Evolutionary conservation across 1,139 yeast genomes (phyloP), one percentile per base, ranked within the genome.

Genomic region (Waltiozyma sp.): DNA sequence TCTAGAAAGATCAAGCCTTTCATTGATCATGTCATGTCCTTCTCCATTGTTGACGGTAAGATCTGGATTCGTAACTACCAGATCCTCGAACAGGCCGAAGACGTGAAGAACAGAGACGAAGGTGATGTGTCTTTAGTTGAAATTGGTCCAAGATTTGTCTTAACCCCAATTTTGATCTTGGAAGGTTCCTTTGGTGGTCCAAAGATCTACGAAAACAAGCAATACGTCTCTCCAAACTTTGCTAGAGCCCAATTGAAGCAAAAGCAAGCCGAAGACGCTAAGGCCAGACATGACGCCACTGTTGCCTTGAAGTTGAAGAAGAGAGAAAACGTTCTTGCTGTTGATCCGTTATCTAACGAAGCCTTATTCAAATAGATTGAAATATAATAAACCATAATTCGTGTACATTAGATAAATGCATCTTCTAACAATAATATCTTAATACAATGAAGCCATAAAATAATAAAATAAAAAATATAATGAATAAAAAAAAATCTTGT

Each of bases 161-260:
- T 93, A 68, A 91, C 98, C 4, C 80, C 85, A 53, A 89, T 91
- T 54, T 82, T 95, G 48, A 80, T 91, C 43, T 73, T 91, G 51
- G 98, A 91, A 66, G 99, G 98, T 41, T 87, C 97, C 2, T 93
- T 91, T 58, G 94, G 96, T 45, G 98, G 99, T 19, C 96, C 98
- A 49, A 88, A 91, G 72, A 87, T 91, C 52, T 91, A 86, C 66
- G 98, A 91, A 61, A 91, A 91, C 70, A 89, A 86, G 70, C 94
- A 91, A 65, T 91, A 86, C 63, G 96, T 91, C 42, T 85, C 95
- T 47, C 98, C 98, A 51, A 91, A 91, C 70, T 79, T 85, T 52
- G 94, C 84, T 42, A 82, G 98, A 68, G 88, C 98, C 14, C 96
- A 89, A 70, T 52, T 73, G 53, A 84, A 78, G 63, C 85, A 81